Conservation (phyloP, 2,329 filamentous ascomycete genomes). For the Nothopassalora personata region DNA sequence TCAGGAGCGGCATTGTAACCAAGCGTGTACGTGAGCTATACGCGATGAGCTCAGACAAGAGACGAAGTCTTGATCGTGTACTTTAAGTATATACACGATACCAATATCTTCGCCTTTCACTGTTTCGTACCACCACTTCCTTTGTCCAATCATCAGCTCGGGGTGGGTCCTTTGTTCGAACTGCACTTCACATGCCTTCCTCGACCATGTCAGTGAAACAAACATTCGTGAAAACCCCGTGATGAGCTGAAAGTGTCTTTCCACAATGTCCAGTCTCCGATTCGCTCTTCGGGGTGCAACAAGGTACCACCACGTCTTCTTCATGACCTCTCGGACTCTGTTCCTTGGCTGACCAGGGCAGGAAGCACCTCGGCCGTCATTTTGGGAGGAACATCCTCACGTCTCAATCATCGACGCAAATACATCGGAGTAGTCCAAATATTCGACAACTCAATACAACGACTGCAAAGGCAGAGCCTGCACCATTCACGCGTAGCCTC, state of each 20-base stretch:
- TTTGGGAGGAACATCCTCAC: background rate
- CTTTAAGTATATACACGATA: background rate
- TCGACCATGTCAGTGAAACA: background rate
- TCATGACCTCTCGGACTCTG: background rate
- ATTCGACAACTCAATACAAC: background rate
- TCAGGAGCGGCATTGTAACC: background rate
- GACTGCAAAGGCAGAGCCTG: background rate
- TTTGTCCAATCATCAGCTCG: background rate
- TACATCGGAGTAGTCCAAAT: background rate
- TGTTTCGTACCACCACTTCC: background rate
- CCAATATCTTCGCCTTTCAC: background rate
- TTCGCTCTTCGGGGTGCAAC: background rate
- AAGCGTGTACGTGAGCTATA: background rate
- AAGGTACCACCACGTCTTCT: background rate
- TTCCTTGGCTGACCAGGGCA: background rate
- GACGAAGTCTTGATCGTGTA: background rate
- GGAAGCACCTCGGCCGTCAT: slow-evolving; percentile 3
- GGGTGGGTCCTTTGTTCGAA: background rate
- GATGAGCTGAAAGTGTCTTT: background rate
- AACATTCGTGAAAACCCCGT: background rate
- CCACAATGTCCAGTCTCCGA: background rate
- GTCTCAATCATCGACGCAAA: background rate
- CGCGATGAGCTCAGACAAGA: background rate
- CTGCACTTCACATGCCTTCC: background rate
- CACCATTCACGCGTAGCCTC: background rate